Evolutionary conservation across 2,329 filamentous ascomycete species (phyloP), one percentile per base, ranked within the genome.

Genomic region (Dactylella cylindrospora): DNA sequence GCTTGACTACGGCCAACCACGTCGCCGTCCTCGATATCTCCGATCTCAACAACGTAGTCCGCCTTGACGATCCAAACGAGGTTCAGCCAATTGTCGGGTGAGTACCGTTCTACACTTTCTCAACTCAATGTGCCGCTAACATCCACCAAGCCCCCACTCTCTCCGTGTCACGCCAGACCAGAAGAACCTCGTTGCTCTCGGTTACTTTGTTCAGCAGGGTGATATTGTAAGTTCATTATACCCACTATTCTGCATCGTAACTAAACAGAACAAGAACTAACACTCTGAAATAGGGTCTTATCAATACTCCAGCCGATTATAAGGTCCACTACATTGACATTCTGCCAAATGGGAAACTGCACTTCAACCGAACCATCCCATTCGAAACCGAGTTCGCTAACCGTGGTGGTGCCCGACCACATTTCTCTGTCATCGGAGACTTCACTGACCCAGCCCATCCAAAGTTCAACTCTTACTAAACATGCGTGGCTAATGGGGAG

Each of bases 141-240:
- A 19, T 39, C 19, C 4, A 9, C 9, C 9, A 12, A 28, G 3
- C 10, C 81, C 81, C 0, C 81, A 84, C 73, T 84, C 83, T 67
- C 73, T 84, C 73, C 84, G 84, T 74, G 75, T 84, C 59, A 79
- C 79, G 3, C 81, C 81, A 0, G 81, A 84, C 65, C 80, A 83
- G 74, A 82, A 82, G 75, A 79, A 84, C 69, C 71, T 84, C 12
- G 74, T 84, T 1, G 80, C 84, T 10, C 82, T 79, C n/a, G 82
- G 82, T 46, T 84, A 84, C 73, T 84, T 84, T 67, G 79, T 84
- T 2, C 80, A 84, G 72, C 79, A 77, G 7, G 80, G 81, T 20
- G 78, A 80, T 61, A 72, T 65, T 73, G 68, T 62, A 62, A 53
- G 55, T 41, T 23, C n/a, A 67, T 69, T 13, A 10, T n/a, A 31